Base-by-base conservation (phyloP, 2,329 filamentous ascomycete genomes). In the Cyphellophora europaea region DNA sequence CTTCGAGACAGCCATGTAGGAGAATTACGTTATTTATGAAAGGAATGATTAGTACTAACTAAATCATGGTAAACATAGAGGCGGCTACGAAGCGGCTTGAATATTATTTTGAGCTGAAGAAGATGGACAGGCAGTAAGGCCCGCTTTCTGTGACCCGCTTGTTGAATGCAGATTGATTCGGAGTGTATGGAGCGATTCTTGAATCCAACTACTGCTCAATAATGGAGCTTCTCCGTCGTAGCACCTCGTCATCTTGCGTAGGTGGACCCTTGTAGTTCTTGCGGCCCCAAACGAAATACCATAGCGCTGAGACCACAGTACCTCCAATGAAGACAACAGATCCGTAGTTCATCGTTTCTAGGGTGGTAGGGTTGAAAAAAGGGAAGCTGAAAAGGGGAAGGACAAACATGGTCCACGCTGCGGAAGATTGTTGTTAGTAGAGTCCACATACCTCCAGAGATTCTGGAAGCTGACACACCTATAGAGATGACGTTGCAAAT, bases 401-500 rank as follows among this genome's bases (percentile, higher is more conserved):
- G 45, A 71, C 65, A 39, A 72, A 71, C 3, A 50, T 40, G 25
- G 32, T 35, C 43, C 43, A 46, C 6, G 30, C 43, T 46, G 27
- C 14, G 11, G 15, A 16, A 10, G 19, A 10, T 15, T n/a, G n/a
- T 40, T n/a, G n/a, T 40, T 37, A 37, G 38, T 37, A 29, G 5
- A 17, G 12, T 4, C 10, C 30, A 12, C n/a, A n/a, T n/a, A n/a
- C n/a, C n/a, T n/a, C n/a, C n/a, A n/a, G n/a, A n/a, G n/a, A 84
- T 73, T 19, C 77, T 79, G 35, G 86, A 68, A 25, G n/a, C n/a
- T n/a, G 3, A 67, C 68, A 49, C 64, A 82, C 74, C 66, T 23
- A 82, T 55, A 12, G 79, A 65, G 40, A 85, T 52, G 15, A 75
- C 49, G 52, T 86, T 86, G 60, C 67, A 72, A 33, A 77, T 56